phyloP scores from a whole-genome alignment of 1,284 basidiomycete species.

The Trichosporon faecale region DNA sequence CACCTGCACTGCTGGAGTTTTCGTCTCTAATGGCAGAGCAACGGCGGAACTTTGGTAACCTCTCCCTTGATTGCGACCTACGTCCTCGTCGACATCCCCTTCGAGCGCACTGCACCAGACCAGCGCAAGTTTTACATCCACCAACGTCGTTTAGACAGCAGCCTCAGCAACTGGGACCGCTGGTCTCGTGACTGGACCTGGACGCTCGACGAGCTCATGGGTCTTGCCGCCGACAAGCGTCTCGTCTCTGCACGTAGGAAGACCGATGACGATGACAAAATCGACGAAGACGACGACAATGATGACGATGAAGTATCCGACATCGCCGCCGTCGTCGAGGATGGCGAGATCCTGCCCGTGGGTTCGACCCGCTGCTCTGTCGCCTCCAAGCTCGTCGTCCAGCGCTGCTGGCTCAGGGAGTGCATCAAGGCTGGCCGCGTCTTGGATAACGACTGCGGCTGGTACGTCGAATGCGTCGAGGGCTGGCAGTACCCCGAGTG shows the following conservation, averaged over 20 bases:
- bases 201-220: slow-evolving; percentile 1
- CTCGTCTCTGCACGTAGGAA: no score
- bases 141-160: neutral
- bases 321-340: neutral
- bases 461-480: slow-evolving; percentile 2
- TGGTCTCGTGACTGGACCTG: neutral
- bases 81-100: neutral
- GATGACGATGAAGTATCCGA: neutral
- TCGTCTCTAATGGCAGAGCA: neutral
- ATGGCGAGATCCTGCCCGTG: neutral
- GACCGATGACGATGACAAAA: neutral
- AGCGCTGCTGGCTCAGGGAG: neutral
- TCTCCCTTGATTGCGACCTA: neutral
- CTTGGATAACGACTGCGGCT: neutral
- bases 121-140: slow-evolving; percentile 3
- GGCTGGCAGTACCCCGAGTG: slow-evolving; percentile 3
- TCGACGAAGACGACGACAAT: no score
- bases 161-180: slow-evolving; percentile 8
- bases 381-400: neutral
- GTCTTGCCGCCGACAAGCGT: neutral
- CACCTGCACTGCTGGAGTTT: no score
- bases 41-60: neutral
- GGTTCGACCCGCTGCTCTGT: no score
- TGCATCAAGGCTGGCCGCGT: neutral
- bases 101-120: neutral